Evolutionary conservation across 192 early-diverging fungal genomes (phyloP).

Genomic region (Cladochytrium replicatum): DNA sequence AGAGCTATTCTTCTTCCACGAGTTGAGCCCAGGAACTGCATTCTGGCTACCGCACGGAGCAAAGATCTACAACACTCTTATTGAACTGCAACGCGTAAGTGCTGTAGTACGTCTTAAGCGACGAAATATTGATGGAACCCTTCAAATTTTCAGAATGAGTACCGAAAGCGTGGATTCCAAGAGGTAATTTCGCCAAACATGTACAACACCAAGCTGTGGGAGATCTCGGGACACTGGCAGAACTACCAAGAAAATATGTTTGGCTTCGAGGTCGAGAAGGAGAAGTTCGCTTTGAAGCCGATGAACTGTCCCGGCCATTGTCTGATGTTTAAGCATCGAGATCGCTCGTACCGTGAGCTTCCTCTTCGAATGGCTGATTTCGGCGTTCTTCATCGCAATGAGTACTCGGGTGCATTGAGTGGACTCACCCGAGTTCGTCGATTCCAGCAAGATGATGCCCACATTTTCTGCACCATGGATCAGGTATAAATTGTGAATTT

Average conservation of each 20-base stretch:
- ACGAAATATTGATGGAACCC: constrained; percentile 1
- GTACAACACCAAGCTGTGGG: constrained; percentile 97
- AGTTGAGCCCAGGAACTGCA: constrained; percentile 82
- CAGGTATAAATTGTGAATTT: constrained; percentile 42
- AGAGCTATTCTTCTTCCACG: constrained; percentile 98
- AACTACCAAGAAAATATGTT: constrained; percentile 99
- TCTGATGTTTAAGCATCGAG: constrained; percentile 87
- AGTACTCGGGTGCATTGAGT: constrained; percentile 81
- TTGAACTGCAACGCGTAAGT: constrained; percentile 75
- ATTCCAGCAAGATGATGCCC: constrained; percentile 99
- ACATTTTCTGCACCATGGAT: constrained; percentile 89
- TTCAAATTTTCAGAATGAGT: constrained; percentile 41
- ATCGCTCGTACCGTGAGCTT: constrained; percentile 91
- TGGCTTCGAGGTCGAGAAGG: constrained; percentile 87
- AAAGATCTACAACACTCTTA: constrained; percentile 89
- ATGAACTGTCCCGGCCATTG: constrained; percentile 99
- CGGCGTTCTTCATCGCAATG: constrained; percentile 88
- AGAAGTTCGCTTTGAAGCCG: constrained; percentile 94
- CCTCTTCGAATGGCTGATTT: constrained; percentile 95
- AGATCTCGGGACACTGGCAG: constrained; percentile 87
- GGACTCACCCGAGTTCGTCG: constrained; percentile 94
- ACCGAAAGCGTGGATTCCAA: constrained; percentile 85
- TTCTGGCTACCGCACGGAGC: constrained; percentile 97
- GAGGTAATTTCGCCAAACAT: constrained; percentile 98
- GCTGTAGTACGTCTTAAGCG: background rate